Conservation (phyloP, 441 rosid genomes). For the Gossypium gossypioides region DNA sequence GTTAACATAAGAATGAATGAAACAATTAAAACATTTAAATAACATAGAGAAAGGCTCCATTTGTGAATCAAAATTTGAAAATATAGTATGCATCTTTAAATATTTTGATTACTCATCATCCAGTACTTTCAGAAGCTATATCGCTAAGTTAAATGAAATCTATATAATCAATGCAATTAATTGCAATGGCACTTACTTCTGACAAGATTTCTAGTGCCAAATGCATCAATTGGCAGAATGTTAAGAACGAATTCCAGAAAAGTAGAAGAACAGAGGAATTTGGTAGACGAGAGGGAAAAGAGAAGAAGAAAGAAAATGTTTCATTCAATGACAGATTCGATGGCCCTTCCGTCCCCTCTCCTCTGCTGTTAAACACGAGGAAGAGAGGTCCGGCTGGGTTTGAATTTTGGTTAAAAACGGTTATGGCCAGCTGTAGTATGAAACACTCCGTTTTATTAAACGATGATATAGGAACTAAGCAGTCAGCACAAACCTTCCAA, state of each 20-base stretch:
- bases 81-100: background rate
- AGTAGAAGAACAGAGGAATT: background rate
- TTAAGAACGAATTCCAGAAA: background rate
- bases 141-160: conserved; percentile 1
- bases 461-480: background rate
- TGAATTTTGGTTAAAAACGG: background rate
- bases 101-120: background rate
- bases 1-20: conserved; percentile 6
- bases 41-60: background rate
- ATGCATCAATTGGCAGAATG: background rate
- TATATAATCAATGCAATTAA: background rate
- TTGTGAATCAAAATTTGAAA: background rate
- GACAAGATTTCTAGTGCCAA: conserved; percentile 4
- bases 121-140: background rate
- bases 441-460: background rate
- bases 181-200: background rate
- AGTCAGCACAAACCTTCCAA: conserved; percentile 62
- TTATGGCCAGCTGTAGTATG: background rate
- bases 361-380: background rate
- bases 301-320: background rate
- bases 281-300: background rate
- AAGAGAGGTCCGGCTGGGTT: background rate
- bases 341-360: background rate
- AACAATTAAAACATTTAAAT: conserved; percentile 5
- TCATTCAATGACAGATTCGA: background rate